These are phyloP conservation scores for Paecilomyces formosus DNA, from an alignment of 2,329 filamentous ascomycete genomes.

Conservation along the genomic window DNA sequence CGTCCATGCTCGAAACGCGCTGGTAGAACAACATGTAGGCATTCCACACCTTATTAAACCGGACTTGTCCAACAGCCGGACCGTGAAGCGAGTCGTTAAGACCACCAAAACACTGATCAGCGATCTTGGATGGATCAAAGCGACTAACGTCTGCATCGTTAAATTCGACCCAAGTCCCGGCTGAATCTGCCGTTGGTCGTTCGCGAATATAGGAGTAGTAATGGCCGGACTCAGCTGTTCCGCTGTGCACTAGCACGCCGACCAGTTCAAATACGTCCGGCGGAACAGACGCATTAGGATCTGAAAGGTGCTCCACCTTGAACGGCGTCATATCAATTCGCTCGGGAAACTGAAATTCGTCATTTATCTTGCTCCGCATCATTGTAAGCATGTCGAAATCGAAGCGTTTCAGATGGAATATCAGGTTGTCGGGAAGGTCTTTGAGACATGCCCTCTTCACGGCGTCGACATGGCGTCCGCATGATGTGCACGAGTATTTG, in stretches of 20 bases:
- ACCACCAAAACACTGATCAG: conserved; percentile 74
- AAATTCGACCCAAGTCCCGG: conserved; percentile 73
- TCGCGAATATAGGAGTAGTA: conserved; percentile 96
- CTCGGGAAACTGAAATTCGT: conserved; percentile 80
- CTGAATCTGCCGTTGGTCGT: conserved; percentile 49
- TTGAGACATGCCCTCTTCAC: conserved; percentile 90
- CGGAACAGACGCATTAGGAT: conserved; percentile 46
- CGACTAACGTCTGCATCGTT: conserved; percentile 77
- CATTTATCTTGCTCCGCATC: conserved; percentile 87
- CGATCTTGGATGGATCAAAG: conserved; percentile 69
- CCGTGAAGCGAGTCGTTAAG: conserved; percentile 47
- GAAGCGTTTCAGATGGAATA: conserved; percentile 76
- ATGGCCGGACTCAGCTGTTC: conserved; percentile 87
- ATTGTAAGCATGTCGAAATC: conserved; percentile 54
- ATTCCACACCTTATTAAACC: conserved; percentile 65
- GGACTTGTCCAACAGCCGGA: conserved; percentile 36
- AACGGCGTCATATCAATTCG: conserved; percentile 83
- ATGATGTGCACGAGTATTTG: conserved; percentile 94
- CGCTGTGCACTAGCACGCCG: conserved; percentile 88
- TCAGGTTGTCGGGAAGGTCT: conserved; percentile 85
- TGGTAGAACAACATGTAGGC: conserved; percentile 99
- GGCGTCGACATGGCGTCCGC: conserved; percentile 81
- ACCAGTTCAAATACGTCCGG: conserved; percentile 86
- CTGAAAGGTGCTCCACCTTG: conserved; percentile 74
- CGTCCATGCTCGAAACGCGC: conserved; percentile 58